Base-by-base conservation (phyloP, 2,329 filamentous ascomycete species). In the Periglandula ipomoeae region DNA sequence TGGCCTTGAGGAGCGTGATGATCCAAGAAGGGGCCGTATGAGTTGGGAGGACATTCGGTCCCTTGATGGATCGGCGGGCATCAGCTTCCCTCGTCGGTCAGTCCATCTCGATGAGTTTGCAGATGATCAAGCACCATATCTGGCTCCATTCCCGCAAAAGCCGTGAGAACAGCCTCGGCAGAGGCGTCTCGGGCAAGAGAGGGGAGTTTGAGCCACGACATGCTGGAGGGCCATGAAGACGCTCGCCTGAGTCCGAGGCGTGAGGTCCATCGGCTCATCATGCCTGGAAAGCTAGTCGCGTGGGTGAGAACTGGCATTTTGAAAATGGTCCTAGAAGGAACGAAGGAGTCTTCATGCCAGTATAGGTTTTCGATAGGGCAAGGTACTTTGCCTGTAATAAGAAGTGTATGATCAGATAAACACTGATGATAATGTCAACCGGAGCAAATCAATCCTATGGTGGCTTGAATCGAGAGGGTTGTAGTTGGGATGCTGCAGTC, bases 1-100 rank as follows among this genome's bases (percentile, higher is more conserved):
- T 56, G 26, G 59, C 53, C 35, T 48, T 53, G n/a, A 61, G 50
- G 8, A 61, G 51, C 6, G 59, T 58, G 46, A 57, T 48, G 40
- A 59, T 53, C 58, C 58, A 59, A 15, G 58, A 60, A 2, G 59
- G 59, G 2, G 59, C 51, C 40, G 51, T 54, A 44, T 58, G 57
- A 39, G 57, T 59, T 4, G 54, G 54, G 24, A 61, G 46, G 13
- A 57, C 44, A 38, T 61, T 61, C 11, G 53, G 47, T 26, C 59
- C 59, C 42, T 55, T 53, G 47, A 54, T 48, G 17, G 42, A 49
- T 8, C 57, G 53, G 44, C 59, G 59, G 24, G 40, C 35, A 23
- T 48, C 49, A 23, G 56, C 59, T 48, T 61, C 56, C n/a, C 8
- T 44, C 34, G 15, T 47, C 51, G 3, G 56, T 52, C n/a, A 61